These are phyloP conservation scores for Ophiostoma montium DNA, from an alignment of 2,329 filamentous ascomycete genomes.

Conservation along the genomic window DNA sequence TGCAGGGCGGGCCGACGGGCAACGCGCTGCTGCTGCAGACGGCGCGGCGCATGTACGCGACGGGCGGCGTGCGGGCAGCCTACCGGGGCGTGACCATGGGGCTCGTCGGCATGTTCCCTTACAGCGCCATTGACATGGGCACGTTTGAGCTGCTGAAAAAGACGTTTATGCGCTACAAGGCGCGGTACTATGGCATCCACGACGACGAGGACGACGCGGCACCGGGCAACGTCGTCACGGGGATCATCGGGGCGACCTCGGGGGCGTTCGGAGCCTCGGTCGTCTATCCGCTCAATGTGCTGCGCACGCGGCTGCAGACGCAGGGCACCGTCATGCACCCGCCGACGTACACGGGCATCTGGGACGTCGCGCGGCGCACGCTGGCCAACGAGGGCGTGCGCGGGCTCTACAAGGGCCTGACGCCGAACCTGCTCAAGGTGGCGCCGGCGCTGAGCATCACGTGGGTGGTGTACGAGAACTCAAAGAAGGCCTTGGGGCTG, in stretches of 20 bases:
- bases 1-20: constrained; percentile 69
- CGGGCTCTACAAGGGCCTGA: constrained; percentile 87
- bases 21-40: constrained; percentile 73
- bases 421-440: constrained; percentile 91
- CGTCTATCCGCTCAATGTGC: constrained; percentile 88
- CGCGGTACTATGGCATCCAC: constrained; percentile 52
- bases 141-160: constrained; percentile 90
- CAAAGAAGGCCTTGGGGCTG: constrained; percentile 55
- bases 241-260: constrained; percentile 77
- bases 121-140: constrained; percentile 89
- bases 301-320: constrained; percentile 82
- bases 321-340: constrained; percentile 90
- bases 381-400: constrained; percentile 67
- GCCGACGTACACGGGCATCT: constrained; percentile 77
- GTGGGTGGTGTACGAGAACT: constrained; percentile 85
- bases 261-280: constrained; percentile 86
- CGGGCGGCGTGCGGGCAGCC: constrained; percentile 59
- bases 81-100: constrained; percentile 93
- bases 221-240: constrained; percentile 71
- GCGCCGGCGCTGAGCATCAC: constrained; percentile 91
- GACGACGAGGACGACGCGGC: constrained; percentile 57
- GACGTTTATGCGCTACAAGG: constrained; percentile 54
- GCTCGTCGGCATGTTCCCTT: constrained; percentile 91
- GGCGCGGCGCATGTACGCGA: constrained; percentile 70
- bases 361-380: constrained; percentile 77